Base-by-base conservation (phyloP, 495 filamentous ascomycete species). In the Xylaria grammica region DNA sequence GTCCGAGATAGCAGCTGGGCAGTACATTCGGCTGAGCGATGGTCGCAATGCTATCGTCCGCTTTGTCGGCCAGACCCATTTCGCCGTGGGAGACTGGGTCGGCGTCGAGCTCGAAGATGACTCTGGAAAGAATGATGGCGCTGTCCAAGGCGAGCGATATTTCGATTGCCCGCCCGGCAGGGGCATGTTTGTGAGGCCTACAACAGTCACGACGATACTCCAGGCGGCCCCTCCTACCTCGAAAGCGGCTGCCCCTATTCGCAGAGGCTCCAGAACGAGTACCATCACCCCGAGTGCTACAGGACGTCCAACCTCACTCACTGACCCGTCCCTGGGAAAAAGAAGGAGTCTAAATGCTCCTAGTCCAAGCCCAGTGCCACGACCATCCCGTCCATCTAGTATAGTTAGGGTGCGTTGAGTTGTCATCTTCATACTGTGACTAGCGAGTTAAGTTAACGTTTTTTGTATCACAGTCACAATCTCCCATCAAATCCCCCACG, bases 71-170 rank as follows among this genome's bases (percentile, higher is more conserved):
- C 80, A 83, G 48, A 91, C 94, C 27, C 78, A 85, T 63, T 97
- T 98, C 75, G 87, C 91, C 34, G 72, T 75, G 3, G 96, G 93
- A 58, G 89, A 91, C 29, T 99, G 94, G 92, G 80, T 97, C 55
- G 95, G 95, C 55, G 84, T 98, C 49, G 94, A 97, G 82, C 85
- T 99, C 63, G 88, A 91, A 44, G 90, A 90, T 38, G 79, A 86
- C n/a, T 84, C 82, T 11, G 95, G 95, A 11, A 98, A 99, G 79
- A 98, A 99, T 70, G 92, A 99, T 82, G 95, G 95, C 67, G 86
- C 89, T 30, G 91, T 98, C 42, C 86, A 94, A 75, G 94, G 93
- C 45, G 85, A 94, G 66, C 83, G 92, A 42, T 99, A 99, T 75
- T 99, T 98, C 70, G 86, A 93, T 26, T 97, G 94, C 71, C 76